phyloP scores from a whole-genome alignment of 352 stramenopile genomes.

The Pythium plurisporium region DNA sequence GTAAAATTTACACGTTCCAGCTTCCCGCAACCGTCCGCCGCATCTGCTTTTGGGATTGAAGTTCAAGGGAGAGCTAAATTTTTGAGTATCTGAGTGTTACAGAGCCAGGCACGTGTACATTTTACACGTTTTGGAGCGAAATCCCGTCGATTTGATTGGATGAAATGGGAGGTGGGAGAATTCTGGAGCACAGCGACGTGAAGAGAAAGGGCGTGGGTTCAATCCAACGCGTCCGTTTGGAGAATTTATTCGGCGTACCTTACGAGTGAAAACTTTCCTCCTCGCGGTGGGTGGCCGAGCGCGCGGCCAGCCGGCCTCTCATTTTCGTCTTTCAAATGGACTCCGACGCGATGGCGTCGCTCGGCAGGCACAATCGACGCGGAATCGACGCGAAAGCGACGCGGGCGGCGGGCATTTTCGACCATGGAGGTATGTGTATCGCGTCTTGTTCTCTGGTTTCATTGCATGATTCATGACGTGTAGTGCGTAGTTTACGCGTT shows the following conservation, averaged over 20 bases:
- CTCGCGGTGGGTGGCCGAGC: too few species aligned
- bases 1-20: constrained; percentile 9
- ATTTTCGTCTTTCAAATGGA: too few species aligned
- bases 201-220: not conserved
- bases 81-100: not conserved
- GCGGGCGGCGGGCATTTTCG: too few species aligned
- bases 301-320: too few species aligned
- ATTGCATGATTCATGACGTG: too few species aligned
- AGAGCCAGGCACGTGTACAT: constrained; percentile 3
- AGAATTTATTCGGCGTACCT: not conserved
- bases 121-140: constrained; percentile 3
- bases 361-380: too few species aligned
- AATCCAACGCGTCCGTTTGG: not conserved
- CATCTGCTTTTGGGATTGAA: constrained; percentile 7
- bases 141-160: not conserved
- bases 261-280: not conserved
- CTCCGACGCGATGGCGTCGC: too few species aligned
- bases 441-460: too few species aligned
- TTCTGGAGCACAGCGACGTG: not conserved
- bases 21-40: not conserved
- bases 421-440: too few species aligned
- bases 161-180: not conserved
- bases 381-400: too few species aligned
- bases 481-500: too few species aligned
- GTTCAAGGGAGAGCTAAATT: constrained; percentile 10